Evolutionary conservation across 345 rosid genomes (phyloP).

Genomic region (Sonneratia alba): DNA sequence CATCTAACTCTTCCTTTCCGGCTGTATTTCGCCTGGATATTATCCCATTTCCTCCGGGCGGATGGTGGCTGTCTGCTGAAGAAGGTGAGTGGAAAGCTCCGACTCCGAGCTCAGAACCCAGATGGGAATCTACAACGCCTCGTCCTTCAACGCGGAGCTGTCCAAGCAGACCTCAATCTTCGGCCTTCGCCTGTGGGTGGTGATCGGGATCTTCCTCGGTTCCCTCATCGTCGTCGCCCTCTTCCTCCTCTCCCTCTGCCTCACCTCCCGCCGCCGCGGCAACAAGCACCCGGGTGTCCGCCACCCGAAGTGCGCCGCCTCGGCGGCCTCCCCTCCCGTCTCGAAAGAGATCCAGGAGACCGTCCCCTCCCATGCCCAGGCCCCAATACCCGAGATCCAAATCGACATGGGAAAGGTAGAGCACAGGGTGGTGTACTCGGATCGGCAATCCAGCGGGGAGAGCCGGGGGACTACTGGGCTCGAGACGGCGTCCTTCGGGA

Average conservation of each 20-base stretch:
- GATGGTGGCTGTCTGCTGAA: not conserved
- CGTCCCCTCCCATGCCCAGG: constrained; percentile 29
- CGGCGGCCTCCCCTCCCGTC: constrained; percentile 46
- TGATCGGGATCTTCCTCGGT: constrained; percentile 77
- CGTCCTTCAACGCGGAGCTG: constrained; percentile 57
- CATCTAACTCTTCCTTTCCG: no score
- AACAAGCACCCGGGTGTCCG: constrained; percentile 6
- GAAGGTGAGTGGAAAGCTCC: not conserved
- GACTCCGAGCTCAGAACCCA: no score
- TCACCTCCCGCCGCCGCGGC: constrained; percentile 22
- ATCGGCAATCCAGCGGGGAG: constrained; percentile 64
- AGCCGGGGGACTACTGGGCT: constrained; percentile 50
- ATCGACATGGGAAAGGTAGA: constrained; percentile 80
- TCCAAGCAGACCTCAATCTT: constrained; percentile 86
- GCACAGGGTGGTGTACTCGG: constrained; percentile 82
- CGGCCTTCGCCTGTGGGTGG: constrained; percentile 92
- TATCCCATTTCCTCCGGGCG: not conserved
- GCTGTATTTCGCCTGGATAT: no score
- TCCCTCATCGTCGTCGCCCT: constrained; percentile 73
- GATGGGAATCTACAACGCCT: constrained; percentile 60
- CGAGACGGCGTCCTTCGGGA: constrained; percentile 17
- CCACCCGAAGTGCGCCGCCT: not conserved
- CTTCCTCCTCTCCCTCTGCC: constrained; percentile 79
- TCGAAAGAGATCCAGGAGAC: constrained; percentile 87
- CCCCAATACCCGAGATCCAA: constrained; percentile 63